These are phyloP conservation scores for Candida nanaspora DNA, from an alignment of 805 yeast species.

Conservation along the genomic window DNA sequence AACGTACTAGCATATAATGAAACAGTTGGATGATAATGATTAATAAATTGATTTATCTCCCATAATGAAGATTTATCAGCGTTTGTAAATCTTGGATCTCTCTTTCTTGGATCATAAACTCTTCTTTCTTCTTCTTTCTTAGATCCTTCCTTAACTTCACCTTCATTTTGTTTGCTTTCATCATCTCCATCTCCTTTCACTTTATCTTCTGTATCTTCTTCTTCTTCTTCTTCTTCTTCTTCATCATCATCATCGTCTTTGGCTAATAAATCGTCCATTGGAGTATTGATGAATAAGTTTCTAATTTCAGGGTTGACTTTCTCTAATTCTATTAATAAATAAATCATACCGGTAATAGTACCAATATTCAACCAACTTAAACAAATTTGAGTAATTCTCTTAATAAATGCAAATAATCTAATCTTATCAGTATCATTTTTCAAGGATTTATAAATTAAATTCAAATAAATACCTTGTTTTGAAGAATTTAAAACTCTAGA, in stretches of 20 bases:
- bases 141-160: constrained; percentile 7
- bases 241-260: constrained; percentile 34
- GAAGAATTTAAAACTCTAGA: constrained; percentile 79
- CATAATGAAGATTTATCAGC: constrained; percentile 78
- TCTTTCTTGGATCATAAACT: constrained; percentile 72
- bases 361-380: constrained; percentile 85
- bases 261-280: constrained; percentile 41
- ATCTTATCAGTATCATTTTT: constrained; percentile 56
- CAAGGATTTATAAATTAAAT: constrained; percentile 76
- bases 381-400: constrained; percentile 81
- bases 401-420: constrained; percentile 83
- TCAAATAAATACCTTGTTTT: constrained; percentile 87
- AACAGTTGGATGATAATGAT: constrained; percentile 91
- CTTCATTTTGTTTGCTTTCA: constrained; percentile 20
- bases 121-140: constrained; percentile 7
- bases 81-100: constrained; percentile 91
- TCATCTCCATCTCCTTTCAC: constrained; percentile 29
- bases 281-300: constrained; percentile 51
- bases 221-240: constrained; percentile 24
- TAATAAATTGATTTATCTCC: constrained; percentile 71
- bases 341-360: constrained; percentile 77
- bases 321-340: constrained; percentile 60
- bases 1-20: constrained; percentile 68
- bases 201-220: constrained; percentile 25
- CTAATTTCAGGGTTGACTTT: constrained; percentile 59